Evolutionary conservation across 108 stramenopile genomes (phyloP).

Genomic region (Discostella stelligeroides): DNA sequence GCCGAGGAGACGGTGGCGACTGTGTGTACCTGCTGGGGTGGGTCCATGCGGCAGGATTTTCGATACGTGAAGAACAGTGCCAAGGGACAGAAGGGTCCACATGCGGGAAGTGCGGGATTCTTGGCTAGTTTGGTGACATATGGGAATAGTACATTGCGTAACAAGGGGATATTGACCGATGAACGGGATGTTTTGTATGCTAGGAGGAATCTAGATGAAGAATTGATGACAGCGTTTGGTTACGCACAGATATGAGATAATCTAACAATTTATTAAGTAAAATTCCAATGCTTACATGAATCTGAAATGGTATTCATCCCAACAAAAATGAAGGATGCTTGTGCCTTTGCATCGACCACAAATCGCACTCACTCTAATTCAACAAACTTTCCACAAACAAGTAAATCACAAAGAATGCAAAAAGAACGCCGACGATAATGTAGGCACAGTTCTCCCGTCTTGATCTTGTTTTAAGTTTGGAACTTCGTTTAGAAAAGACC

Average conservation of each 20-base stretch:
- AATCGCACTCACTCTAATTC: too few relatives aligned
- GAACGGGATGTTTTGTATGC: constrained; percentile 54
- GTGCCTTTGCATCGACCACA: background rate
- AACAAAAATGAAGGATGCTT: background rate
- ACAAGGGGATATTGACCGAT: constrained; percentile 53
- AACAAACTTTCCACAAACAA: background rate
- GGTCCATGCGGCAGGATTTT: constrained; percentile 47
- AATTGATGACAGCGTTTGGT: constrained; percentile 67
- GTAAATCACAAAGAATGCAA: constrained; percentile 24
- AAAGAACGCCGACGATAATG: constrained; percentile 5
- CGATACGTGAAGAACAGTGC: constrained; percentile 59
- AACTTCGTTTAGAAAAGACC: constrained; percentile 46
- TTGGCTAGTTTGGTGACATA: constrained; percentile 74
- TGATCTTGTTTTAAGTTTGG: constrained; percentile 7
- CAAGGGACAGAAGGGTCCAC: constrained; percentile 59
- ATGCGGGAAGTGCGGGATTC: constrained; percentile 61
- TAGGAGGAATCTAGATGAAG: constrained; percentile 43
- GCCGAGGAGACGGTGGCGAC: constrained; percentile 55
- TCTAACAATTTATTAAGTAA: too few relatives aligned
- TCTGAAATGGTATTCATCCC: background rate
- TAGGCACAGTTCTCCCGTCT: constrained; percentile 6
- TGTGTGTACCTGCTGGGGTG: constrained; percentile 77
- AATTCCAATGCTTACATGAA: background rate
- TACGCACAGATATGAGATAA: constrained; percentile 24
- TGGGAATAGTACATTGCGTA: constrained; percentile 60